Percentiles rank a stretch among this genome's conserved stretches.
phyloP scores from a whole-genome alignment of 2,329 filamentous ascomycete species.

The Pyrenophora teres region DNA sequence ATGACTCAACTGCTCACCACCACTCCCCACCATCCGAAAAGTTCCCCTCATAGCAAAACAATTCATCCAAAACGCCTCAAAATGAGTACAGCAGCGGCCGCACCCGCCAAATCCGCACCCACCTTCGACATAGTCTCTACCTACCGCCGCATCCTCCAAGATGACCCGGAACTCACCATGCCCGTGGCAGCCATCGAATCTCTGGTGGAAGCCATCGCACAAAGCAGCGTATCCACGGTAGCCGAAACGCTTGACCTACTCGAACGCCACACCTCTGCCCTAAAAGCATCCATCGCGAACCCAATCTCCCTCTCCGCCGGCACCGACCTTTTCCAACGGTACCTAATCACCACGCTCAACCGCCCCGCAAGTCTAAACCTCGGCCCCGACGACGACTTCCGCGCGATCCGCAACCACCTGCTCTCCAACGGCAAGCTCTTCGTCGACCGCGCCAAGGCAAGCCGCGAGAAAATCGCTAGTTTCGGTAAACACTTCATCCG shows the following conservation, averaged over 20 bases:
- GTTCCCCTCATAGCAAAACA: conserved; percentile 1
- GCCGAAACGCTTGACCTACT: conserved; percentile 92
- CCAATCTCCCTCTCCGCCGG: conserved; percentile 91
- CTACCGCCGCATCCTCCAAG: conserved; percentile 66
- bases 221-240: conserved; percentile 80
- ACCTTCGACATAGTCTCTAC: conserved; percentile 64
- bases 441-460: conserved; percentile 82
- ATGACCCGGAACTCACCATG: conserved; percentile 87
- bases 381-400: conserved; percentile 70
- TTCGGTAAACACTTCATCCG: conserved; percentile 78
- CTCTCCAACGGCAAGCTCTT: conserved; percentile 86
- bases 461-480: conserved; percentile 79
- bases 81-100: conserved; percentile 30
- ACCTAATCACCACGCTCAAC: conserved; percentile 76
- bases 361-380: conserved; percentile 51
- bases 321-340: conserved; percentile 93
- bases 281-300: conserved; percentile 81
- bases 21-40: conserved; percentile 26
- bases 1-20: conserved; percentile 20
- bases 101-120: conserved; percentile 21
- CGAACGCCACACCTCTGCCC: conserved; percentile 72
- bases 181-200: conserved; percentile 93
- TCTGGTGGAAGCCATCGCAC: conserved; percentile 81
- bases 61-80: conserved; percentile 12
- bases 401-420: conserved; percentile 79